Evolutionary conservation across 2,329 filamentous ascomycete species (phyloP).

Genomic region (Coleophoma eucalyptorum): DNA sequence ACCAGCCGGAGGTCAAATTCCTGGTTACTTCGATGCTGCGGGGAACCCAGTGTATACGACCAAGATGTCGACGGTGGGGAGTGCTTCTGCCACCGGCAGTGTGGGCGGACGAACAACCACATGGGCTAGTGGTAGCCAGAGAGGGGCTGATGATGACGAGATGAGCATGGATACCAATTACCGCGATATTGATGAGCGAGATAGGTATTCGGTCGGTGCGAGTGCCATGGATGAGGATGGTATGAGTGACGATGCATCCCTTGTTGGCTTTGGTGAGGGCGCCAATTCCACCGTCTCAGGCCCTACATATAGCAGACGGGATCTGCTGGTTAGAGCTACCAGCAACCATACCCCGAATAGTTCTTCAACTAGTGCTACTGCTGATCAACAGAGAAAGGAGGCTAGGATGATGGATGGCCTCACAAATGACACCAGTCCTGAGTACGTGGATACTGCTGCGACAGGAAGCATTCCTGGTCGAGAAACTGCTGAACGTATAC

Average conservation of each 20-base stretch:
- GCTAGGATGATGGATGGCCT: conserved; percentile 66
- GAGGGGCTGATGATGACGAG: conserved; percentile 50
- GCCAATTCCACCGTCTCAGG: conserved; percentile 82
- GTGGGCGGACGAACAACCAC: conserved; percentile 58
- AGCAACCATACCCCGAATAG: conserved; percentile 10
- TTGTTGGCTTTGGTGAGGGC: conserved; percentile 91
- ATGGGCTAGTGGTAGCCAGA: conserved; percentile 60
- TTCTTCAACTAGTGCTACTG: conserved; percentile 15
- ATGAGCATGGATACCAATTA: conserved; percentile 59
- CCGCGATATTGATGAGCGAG: conserved; percentile 46
- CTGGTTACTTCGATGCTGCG: conserved; percentile 78
- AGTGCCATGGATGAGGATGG: conserved; percentile 51
- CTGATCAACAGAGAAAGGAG: conserved; percentile 50
- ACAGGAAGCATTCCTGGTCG: conserved; percentile 16
- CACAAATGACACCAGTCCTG: conserved; percentile 53
- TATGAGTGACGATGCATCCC: conserved; percentile 81
- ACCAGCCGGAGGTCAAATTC: conserved; percentile 32
- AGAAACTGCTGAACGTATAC: conserved; percentile 62
- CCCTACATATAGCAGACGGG: conserved; percentile 60
- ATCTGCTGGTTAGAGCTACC: conserved; percentile 17
- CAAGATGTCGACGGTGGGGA: conserved; percentile 88
- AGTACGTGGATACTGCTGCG: conserved; percentile 60
- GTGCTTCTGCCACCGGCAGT: conserved; percentile 82
- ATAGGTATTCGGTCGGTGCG: conserved; percentile 28
- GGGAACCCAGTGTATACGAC: conserved; percentile 62